Evolutionary conservation across 305 asterid genomes (phyloP), one percentile per base, ranked within the genome.

Genomic region (Fraxinus baroniana): DNA sequence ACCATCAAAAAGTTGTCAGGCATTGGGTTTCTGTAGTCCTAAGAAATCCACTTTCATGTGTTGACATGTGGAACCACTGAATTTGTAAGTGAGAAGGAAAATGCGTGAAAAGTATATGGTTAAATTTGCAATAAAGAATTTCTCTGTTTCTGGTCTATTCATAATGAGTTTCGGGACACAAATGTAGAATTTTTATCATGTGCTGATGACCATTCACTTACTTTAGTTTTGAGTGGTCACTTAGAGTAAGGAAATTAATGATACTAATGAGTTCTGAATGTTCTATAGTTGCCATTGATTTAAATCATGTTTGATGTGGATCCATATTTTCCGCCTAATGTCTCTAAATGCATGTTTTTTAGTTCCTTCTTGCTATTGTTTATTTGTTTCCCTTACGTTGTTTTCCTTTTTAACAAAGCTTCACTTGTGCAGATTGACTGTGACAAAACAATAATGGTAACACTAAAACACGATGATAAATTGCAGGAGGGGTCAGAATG

Each of bases 371-470:
- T 82, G 73, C 75, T 68, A 80, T 64, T 26, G 7, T 22, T 78
- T 36, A 74, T 75, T 9, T 75, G 18, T 78, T 80, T 49, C 82
- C 80, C 74, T 35, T 12, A 10, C 46, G 39, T 80, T 74, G 66
- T 82, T 73, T 64, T 80, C 28, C 32, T 79, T 77, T 36, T 83
- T 39, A 71, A 81, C 68, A 78, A 62, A 79, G 73, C 83, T 77
- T 87, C 85, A 71, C 10, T 62, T 76, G 66, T 76, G 82, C 93
- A 93, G 98, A 89, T 95, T 78, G 98, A 95, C 83, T 95, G 98
- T 90, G 98, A 95, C 93, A 95, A 95, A 90, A 90, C 98, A 60
- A 87, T 95, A 81, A 90, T 95, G 98, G 98, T 93, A 78, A 77
- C 97, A 79, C 87, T 95, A 82, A 95, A 93, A 85, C 98, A 95